Evolutionary conservation across 257 asterid species (phyloP).

Genomic region (Ophiorrhiza pumila): DNA sequence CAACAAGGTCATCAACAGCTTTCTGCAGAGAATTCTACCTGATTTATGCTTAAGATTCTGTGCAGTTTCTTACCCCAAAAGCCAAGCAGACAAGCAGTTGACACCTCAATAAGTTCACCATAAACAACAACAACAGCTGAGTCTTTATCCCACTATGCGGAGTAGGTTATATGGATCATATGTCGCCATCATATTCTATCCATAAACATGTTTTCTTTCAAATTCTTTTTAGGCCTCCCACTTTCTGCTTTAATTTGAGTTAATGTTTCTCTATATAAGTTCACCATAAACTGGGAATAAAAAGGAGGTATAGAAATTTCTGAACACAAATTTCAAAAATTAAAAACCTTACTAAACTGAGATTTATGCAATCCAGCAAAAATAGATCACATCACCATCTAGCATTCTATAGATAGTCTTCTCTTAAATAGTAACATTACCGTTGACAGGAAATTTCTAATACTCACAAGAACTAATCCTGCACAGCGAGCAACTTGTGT

Average conservation of each 20-base stretch:
- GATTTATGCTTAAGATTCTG: not conserved
- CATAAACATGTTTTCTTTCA: too few relatives aligned
- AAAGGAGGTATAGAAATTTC: not conserved
- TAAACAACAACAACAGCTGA: too few relatives aligned
- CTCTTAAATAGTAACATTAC: not conserved
- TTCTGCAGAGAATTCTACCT: not conserved
- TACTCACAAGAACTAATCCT: not conserved
- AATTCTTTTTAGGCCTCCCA: too few relatives aligned
- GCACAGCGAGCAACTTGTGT: not conserved
- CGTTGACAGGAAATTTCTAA: constrained; percentile 1
- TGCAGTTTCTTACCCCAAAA: not conserved
- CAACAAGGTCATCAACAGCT: not conserved
- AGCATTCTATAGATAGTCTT: constrained; percentile 4
- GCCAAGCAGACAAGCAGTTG: not conserved
- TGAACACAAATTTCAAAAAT: not conserved
- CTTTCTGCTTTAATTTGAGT: too few relatives aligned
- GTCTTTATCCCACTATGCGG: too few relatives aligned
- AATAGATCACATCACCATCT: not conserved
- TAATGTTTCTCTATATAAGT: too few relatives aligned
- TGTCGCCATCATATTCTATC: too few relatives aligned
- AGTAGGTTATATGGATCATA: too few relatives aligned
- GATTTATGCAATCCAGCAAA: not conserved
- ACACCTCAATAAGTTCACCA: not conserved
- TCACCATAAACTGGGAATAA: not conserved
- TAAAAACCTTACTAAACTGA: not conserved